Evolutionary conservation across 441 rosid genomes (phyloP).

Genomic region (Pelargonium cotyledonis): DNA sequence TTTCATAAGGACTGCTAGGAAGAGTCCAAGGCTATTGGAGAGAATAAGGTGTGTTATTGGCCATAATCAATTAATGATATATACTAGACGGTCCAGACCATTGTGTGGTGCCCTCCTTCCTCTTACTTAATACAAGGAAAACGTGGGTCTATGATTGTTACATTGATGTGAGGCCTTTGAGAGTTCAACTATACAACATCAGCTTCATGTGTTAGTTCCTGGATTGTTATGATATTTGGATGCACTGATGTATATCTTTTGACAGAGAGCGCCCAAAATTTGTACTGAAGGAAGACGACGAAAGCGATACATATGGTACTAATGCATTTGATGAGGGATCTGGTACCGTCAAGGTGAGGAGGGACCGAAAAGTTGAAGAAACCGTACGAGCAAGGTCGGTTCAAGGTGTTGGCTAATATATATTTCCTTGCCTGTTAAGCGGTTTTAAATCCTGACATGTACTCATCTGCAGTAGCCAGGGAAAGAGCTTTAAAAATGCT

Average conservation of each 20-base stretch:
- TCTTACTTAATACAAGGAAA: too few species aligned
- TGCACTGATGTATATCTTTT: conserved; percentile 18
- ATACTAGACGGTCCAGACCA: neutral
- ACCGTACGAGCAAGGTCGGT: conserved; percentile 64
- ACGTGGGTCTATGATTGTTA: too few species aligned
- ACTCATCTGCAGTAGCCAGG: conserved; percentile 49
- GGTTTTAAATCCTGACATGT: conserved; percentile 22
- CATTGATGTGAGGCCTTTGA: too few species aligned
- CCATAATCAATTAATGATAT: neutral
- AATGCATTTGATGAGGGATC: conserved; percentile 45
- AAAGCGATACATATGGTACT: conserved; percentile 45
- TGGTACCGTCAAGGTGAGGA: conserved; percentile 69
- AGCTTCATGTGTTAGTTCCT: neutral
- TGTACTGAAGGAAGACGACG: conserved; percentile 57
- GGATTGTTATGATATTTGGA: neutral
- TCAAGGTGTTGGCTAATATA: conserved; percentile 17
- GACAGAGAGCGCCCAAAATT: conserved; percentile 88
- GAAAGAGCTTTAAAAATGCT: conserved; percentile 55
- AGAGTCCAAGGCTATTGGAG: conserved; percentile 82
- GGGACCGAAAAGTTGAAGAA: conserved; percentile 64
- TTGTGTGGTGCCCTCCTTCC: too few species aligned
- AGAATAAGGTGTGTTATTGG: conserved; percentile 72
- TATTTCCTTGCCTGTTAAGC: conserved; percentile 17
- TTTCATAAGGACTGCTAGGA: conserved; percentile 70
- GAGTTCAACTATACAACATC: too few species aligned